A percentile compares a stretch with the other conserved stretches of the same genome.
phyloP scores from a whole-genome alignment of 2,329 filamentous ascomycete species.

The Nemania sp. region DNA sequence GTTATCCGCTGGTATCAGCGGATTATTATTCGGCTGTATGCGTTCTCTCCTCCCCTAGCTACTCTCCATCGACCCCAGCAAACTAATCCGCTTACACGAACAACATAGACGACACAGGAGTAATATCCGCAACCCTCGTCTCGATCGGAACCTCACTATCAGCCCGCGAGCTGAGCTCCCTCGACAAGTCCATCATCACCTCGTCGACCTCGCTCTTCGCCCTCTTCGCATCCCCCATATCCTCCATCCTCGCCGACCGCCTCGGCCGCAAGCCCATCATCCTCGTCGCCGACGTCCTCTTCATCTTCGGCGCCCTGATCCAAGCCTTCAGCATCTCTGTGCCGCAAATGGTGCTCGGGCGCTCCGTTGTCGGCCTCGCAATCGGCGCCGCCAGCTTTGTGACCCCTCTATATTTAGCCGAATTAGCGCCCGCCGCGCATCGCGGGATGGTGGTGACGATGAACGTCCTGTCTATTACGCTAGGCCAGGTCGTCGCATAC shows the following conservation, averaged over 20 bases:
- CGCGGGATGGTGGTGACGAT: conserved; percentile 86
- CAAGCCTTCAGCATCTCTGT: conserved; percentile 73
- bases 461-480: conserved; percentile 84
- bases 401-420: conserved; percentile 88
- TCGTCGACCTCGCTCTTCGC: conserved; percentile 76
- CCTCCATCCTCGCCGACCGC: conserved; percentile 72
- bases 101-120: conserved; percentile 71
- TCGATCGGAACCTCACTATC: conserved; percentile 72
- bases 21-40: conserved; percentile 75
- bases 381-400: conserved; percentile 85
- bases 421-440: conserved; percentile 81
- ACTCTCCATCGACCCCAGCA: neutral
- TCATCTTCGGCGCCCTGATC: conserved; percentile 73
- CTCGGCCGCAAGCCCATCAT: conserved; percentile 73
- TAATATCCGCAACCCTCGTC: conserved; percentile 76
- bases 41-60: conserved; percentile 26
- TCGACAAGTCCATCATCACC: conserved; percentile 78
- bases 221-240: conserved; percentile 71
- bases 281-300: conserved; percentile 73
- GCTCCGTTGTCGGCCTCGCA: conserved; percentile 76
- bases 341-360: conserved; percentile 72
- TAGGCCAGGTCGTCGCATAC: conserved; percentile 91
- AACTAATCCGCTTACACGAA: conserved; percentile 18
- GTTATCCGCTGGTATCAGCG: conserved; percentile 74
- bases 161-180: conserved; percentile 65